phyloP scores from a whole-genome alignment of 441 rosid species.

The Gossypium schwendimanii region DNA sequence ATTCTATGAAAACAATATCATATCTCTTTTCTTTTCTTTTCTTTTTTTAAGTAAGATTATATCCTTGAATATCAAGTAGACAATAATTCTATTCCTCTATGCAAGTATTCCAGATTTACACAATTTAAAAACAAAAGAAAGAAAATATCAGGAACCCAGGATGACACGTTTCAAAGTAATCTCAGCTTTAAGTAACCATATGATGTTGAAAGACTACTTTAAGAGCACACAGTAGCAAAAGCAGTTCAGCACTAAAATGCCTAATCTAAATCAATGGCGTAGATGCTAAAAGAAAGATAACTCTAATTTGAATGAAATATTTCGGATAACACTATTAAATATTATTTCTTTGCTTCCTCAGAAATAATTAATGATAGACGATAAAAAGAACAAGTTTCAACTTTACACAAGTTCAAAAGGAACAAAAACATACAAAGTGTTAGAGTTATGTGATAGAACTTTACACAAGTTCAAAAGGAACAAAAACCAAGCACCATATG shows the following conservation, averaged over 20 bases:
- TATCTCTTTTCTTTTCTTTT: neutral
- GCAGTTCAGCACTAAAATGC: conserved; percentile 1
- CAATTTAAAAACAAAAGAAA: neutral
- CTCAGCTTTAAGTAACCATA: neutral
- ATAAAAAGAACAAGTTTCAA: neutral
- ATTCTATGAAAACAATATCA: neutral
- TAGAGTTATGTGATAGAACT: too few relatives aligned
- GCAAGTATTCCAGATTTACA: neutral
- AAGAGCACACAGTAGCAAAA: neutral
- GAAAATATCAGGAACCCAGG: neutral
- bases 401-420: neutral
- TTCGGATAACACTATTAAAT: neutral
- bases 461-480: neutral
- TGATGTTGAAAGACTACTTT: neutral
- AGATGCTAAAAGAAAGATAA: neutral
- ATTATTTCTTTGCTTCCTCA: neutral
- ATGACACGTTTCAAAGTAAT: neutral
- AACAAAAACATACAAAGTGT: neutral
- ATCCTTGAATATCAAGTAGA: neutral
- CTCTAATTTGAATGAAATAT: neutral
- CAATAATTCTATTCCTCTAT: neutral
- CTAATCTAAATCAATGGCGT: neutral
- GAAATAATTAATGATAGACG: neutral
- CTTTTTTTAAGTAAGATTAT: neutral
- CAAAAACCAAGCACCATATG: neutral